phyloP scores from a whole-genome alignment of 2,329 filamentous ascomycete species.

The Tolypocladium inflatum region DNA sequence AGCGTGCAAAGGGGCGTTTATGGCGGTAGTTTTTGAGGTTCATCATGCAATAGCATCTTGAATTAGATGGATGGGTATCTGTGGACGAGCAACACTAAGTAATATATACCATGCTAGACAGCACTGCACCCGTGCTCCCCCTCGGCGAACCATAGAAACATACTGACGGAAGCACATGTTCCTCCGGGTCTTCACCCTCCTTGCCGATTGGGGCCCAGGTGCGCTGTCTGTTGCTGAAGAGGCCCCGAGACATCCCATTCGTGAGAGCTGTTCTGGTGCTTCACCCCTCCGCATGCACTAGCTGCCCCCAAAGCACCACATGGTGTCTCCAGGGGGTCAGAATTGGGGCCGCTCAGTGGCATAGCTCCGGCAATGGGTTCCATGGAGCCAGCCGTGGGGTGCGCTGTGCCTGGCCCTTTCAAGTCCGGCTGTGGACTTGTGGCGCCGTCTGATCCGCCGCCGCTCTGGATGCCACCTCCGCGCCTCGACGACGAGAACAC shows the following conservation, averaged over 20 bases:
- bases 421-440: not conserved
- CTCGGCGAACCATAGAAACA: not conserved
- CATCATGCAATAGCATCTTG: not conserved
- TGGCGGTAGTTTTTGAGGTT: not conserved
- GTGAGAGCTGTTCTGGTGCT: not conserved
- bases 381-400: not conserved
- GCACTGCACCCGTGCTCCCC: not conserved
- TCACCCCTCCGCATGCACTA: not conserved
- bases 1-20: not conserved
- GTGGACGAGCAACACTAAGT: not conserved
- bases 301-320: not conserved
- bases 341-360: not conserved
- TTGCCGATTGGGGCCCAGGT: not conserved
- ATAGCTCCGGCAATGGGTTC: not conserved
- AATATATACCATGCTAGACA: not conserved
- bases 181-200: not conserved
- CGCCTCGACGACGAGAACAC: not conserved
- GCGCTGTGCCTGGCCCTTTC: not conserved
- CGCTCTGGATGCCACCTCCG: not conserved
- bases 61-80: not conserved
- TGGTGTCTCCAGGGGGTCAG: not conserved
- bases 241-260: not conserved
- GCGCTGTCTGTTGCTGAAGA: not conserved
- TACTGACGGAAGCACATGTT: not conserved
- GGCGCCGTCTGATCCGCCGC: not conserved